phyloP scores from a whole-genome alignment of 768 basidiomycete species.

The Boletus bicolor region DNA sequence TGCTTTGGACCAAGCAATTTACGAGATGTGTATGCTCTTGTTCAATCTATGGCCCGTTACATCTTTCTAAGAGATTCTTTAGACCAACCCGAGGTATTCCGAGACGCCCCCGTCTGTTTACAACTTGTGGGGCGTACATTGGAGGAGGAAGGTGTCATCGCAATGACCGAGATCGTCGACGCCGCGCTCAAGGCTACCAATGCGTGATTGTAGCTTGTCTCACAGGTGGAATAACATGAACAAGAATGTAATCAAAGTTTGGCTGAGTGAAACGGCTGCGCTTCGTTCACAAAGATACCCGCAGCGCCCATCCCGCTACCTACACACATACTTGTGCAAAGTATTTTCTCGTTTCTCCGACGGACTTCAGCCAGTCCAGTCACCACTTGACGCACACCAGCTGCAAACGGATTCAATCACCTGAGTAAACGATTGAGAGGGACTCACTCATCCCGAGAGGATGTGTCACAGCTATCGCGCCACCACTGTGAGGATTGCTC shows the following conservation, averaged over 20 bases:
- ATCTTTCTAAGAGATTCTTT: conserved; percentile 1
- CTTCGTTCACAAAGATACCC: conserved; percentile 75
- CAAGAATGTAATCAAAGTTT: conserved; percentile 23
- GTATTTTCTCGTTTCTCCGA: conserved; percentile 60
- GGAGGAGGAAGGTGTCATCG: conserved; percentile 75
- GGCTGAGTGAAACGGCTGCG: conserved; percentile 19
- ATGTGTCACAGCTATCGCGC: conserved; percentile 80
- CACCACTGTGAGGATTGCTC: conserved; percentile 52
- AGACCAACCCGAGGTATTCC: conserved; percentile 59
- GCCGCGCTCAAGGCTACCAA: conserved; percentile 40
- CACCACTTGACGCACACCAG: conserved; percentile 82
- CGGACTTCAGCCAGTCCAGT: conserved; percentile 84
- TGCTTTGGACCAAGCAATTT: conserved; percentile 44
- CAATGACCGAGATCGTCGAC: conserved; percentile 65
- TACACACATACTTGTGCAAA: conserved; percentile 80
- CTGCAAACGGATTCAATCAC: conserved; percentile 36
- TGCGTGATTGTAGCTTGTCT: neutral
- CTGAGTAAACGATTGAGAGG: neutral
- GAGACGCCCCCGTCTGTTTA: conserved; percentile 57
- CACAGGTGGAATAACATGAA: neutral
- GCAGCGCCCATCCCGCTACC: conserved; percentile 92
- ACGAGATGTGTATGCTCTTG: conserved; percentile 50
- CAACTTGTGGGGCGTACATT: conserved; percentile 67
- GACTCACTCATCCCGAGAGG: conserved; percentile 80
- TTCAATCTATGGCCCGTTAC: neutral